These are phyloP conservation scores for Neurospora terricola DNA, from an alignment of 495 filamentous ascomycete genomes.

Conservation along the genomic window DNA sequence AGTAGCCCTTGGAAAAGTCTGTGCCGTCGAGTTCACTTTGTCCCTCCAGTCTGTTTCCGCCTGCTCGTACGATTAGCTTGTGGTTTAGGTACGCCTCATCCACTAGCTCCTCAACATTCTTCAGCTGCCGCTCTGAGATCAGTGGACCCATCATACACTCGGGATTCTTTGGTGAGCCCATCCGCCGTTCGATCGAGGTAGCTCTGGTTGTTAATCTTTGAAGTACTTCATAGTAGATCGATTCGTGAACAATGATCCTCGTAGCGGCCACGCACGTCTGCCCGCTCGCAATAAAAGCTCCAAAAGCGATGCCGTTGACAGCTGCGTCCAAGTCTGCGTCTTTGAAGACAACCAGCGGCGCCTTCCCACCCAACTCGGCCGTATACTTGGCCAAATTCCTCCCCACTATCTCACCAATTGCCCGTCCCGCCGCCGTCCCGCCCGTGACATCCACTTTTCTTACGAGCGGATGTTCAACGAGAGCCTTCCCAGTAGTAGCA, in stretches of 20 bases:
- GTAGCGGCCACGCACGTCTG: slow-evolving; percentile 56
- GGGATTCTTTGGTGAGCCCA: slow-evolving; percentile 41
- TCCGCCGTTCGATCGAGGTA: slow-evolving; percentile 29
- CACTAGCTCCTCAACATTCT: slow-evolving; percentile 28
- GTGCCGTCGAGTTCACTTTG: slow-evolving; percentile 21
- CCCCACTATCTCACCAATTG: slow-evolving; percentile 38
- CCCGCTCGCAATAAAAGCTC: slow-evolving; percentile 49
- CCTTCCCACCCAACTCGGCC: slow-evolving; percentile 53
- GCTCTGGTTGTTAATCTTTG: slow-evolving; percentile 27
- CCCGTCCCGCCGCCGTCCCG: slow-evolving; percentile 36
- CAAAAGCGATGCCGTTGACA: slow-evolving; percentile 49
- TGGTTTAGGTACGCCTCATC: slow-evolving; percentile 14
- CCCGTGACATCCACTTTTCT: slow-evolving; percentile 57
- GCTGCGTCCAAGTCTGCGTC: slow-evolving; percentile 40
- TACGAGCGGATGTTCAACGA: slow-evolving; percentile 43
- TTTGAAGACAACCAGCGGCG: slow-evolving; percentile 45
- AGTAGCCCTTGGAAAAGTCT: slow-evolving; percentile 42
- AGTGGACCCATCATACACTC: slow-evolving; percentile 35
- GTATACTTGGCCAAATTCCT: slow-evolving; percentile 45
- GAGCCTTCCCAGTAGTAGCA: slow-evolving; percentile 39
- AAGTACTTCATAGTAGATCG: slow-evolving; percentile 31
- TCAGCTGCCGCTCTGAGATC: slow-evolving; percentile 29
- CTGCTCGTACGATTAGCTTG: slow-evolving; percentile 24
- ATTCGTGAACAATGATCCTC: slow-evolving; percentile 44
- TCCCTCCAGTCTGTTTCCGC: slow-evolving; percentile 22